phyloP scores from a whole-genome alignment of 1,284 basidiomycete species.

The Afroboletus lepidellus region DNA sequence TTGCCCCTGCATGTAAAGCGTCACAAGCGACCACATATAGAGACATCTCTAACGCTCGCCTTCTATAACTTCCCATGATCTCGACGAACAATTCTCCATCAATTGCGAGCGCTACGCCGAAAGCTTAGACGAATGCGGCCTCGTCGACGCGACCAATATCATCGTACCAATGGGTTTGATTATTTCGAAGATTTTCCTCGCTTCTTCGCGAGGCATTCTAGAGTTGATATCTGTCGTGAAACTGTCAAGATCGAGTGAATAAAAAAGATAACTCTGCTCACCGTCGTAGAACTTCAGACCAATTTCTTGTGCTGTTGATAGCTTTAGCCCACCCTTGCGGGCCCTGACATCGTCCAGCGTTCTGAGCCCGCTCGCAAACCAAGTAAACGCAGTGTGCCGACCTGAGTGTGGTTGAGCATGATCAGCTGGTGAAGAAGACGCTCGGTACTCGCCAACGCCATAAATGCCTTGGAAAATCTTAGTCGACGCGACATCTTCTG shows the following conservation, averaged over 20 bases:
- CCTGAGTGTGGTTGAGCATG: conserved; percentile 40
- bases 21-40: conserved; percentile 1
- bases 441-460: conserved; percentile 64
- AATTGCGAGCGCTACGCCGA: conserved; percentile 56
- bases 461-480: conserved; percentile 76
- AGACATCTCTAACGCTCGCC: conserved; percentile 42
- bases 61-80: conserved; percentile 88
- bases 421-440: background rate
- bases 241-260: background rate
- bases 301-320: conserved; percentile 69
- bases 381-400: conserved; percentile 59
- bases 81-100: conserved; percentile 75
- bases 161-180: conserved; percentile 66
- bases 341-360: conserved; percentile 71
- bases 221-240: conserved; percentile 58
- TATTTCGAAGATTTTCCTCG: conserved; percentile 64
- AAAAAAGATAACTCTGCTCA: conserved; percentile 23
- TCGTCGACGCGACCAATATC: background rate
- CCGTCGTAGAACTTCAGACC: conserved; percentile 81
- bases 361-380: conserved; percentile 76
- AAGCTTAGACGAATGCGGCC: background rate
- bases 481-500: conserved; percentile 54
- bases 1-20: conserved; percentile 54
- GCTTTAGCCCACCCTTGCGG: conserved; percentile 56
- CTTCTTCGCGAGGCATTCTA: conserved; percentile 85